These are phyloP conservation scores for Amauroascus verrucosus DNA, from an alignment of 2,329 filamentous ascomycete genomes.

Conservation along the genomic window DNA sequence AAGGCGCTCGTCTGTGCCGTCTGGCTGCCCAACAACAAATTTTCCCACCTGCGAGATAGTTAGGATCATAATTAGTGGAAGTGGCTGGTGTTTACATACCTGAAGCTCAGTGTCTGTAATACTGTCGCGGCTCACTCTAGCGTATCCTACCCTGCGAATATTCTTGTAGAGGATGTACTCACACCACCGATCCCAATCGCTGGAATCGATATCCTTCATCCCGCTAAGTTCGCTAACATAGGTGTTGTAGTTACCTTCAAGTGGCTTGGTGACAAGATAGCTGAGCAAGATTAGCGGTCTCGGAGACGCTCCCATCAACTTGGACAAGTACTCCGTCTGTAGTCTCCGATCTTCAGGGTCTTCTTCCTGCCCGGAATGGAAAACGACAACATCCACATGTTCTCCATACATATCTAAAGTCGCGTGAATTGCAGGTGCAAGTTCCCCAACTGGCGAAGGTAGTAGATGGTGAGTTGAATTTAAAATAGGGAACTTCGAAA, in stretches of 20 bases:
- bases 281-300: conserved; percentile 77
- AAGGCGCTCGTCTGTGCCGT: conserved; percentile 55
- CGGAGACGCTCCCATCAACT: conserved; percentile 72
- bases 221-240: conserved; percentile 78
- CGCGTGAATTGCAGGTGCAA: conserved; percentile 93
- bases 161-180: conserved; percentile 97
- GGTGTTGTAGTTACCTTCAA: conserved; percentile 91
- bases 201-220: conserved; percentile 90
- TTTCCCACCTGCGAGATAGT: conserved; percentile 57
- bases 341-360: conserved; percentile 82
- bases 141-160: conserved; percentile 76
- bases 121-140: conserved; percentile 72
- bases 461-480: conserved; percentile 95
- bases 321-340: conserved; percentile 74
- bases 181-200: conserved; percentile 96
- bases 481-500: conserved; percentile 95
- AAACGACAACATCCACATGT: conserved; percentile 86
- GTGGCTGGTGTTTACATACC: conserved; percentile 37
- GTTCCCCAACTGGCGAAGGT: conserved; percentile 83
- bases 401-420: conserved; percentile 88
- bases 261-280: conserved; percentile 84
- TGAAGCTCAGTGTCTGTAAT: conserved; percentile 98
- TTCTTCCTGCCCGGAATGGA: conserved; percentile 97
- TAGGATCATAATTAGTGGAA: conserved; percentile 7
- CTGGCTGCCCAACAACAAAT: conserved; percentile 68